Evolutionary conservation across 225 moss, liverwort and hornwort genomes (phyloP), one percentile per base, ranked within the genome.

Genomic region (Pseudoscleropodium purum): DNA sequence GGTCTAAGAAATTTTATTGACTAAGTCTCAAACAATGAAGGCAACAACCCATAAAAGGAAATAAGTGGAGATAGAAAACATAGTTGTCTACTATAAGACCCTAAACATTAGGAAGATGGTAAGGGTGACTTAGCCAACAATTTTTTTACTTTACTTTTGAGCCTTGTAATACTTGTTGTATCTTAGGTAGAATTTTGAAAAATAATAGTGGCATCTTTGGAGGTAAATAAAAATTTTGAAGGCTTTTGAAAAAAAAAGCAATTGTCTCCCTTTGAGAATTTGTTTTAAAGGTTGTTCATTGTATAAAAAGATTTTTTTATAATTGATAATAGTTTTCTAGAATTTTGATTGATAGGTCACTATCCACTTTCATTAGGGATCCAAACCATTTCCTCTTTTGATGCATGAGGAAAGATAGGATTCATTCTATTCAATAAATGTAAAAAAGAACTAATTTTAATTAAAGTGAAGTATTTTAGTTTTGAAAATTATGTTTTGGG

Each of bases 11-110:
- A 70, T 24, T 7, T 10, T 4, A 39, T 1, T 0, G 1, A 39
- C 24, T 4, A 14, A 24, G 14, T 70, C 7, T 23, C 24, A 23
- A 69, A 69, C 0, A n/a, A 4, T 69, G 7, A n/a, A 69, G 24
- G 24, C 6, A 21, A 12, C 37, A 68, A 68, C 0, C 11, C 0
- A 1, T 7, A 14, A 39, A 70, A 5, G 14, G 1, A 25, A 70
- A 70, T 8, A 39, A 70, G 4, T 25, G 1, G 39, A 70, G 39
- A 70, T 0, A 25, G 0, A 4, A 70, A 39, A 70, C 1, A 2
- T 0, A 70, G 0, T 2, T n/a, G n/a, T 13, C 24, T 23, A n/a
- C 37, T 23, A 69, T 12, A 7, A 37, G 23, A 7, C 13, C 6
- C 20, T 2, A 13, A 69, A 69, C 13, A 69, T 69, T 0, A 12